Evolutionary conservation across 202 grass and related monocot species (phyloP).

Genomic region (Carex arenaria): DNA sequence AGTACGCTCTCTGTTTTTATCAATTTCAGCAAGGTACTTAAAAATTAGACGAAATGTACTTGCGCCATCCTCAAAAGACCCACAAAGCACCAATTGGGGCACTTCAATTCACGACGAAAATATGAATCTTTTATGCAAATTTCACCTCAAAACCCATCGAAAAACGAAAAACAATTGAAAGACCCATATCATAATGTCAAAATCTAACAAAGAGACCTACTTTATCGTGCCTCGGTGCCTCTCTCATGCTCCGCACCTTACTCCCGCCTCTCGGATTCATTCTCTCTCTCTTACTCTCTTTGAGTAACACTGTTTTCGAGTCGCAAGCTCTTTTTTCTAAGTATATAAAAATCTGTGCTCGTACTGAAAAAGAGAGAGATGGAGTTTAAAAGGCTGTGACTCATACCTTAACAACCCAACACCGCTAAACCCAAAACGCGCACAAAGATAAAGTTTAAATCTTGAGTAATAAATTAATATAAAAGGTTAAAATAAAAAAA

Average conservation of each 20-base stretch:
- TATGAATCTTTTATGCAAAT: conserved; percentile 10
- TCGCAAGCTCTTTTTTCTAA: not conserved
- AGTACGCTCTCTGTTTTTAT: conserved; percentile 9
- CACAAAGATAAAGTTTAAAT: conserved; percentile 19
- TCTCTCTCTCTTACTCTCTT: conserved; percentile 17
- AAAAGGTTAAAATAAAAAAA: not conserved
- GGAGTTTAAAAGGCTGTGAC: conserved; percentile 12
- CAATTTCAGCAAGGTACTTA: not conserved
- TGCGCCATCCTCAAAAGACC: conserved; percentile 2
- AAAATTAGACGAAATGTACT: conserved; percentile 11
- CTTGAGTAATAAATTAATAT: conserved; percentile 1
- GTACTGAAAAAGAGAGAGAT: conserved; percentile 24
- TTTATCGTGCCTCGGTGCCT: conserved; percentile 42
- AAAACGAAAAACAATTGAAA: conserved; percentile 11
- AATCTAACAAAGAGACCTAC: conserved; percentile 43
- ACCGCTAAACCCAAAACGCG: conserved; percentile 3
- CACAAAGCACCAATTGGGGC: conserved; percentile 14
- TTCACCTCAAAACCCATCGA: conserved; percentile 4
- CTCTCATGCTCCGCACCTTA: conserved; percentile 33
- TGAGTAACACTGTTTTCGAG: conserved; percentile 25
- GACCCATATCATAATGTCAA: conserved; percentile 32
- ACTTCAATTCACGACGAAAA: conserved; percentile 38
- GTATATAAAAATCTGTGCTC: conserved; percentile 13
- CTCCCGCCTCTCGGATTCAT: conserved; percentile 54
- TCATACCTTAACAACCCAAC: conserved; percentile 32